Conservation (phyloP, 176 grass and related monocot species). For the Juncus inflexus region DNA sequence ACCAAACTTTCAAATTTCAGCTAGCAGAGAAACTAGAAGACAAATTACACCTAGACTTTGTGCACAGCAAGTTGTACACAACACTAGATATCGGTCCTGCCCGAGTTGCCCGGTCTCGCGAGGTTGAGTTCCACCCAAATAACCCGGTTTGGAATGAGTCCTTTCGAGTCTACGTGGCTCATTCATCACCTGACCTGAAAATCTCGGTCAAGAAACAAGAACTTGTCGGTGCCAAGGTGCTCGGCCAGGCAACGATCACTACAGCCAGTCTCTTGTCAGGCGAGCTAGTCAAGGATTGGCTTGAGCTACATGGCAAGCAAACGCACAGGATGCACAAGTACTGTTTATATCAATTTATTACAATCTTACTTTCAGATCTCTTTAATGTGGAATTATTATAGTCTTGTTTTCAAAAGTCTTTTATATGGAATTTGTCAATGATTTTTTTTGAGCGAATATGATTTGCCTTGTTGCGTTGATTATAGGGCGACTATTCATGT, state of each 20-base stretch:
- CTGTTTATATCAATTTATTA: too few species aligned
- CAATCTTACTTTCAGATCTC: too few species aligned
- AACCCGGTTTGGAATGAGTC: constrained; percentile 76
- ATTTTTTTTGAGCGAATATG: too few species aligned
- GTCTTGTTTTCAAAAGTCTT: too few species aligned
- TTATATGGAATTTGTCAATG: too few species aligned
- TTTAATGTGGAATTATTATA: too few species aligned
- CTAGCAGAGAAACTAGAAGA: constrained; percentile 46
- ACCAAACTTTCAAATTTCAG: constrained; percentile 23
- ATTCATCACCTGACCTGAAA: constrained; percentile 32
- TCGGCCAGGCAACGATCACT: constrained; percentile 46
- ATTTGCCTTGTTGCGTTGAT: too few species aligned
- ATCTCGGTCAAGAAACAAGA: constrained; percentile 71
- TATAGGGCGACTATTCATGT: constrained; percentile 40
- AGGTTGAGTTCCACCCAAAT: constrained; percentile 52
- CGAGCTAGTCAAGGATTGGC: constrained; percentile 31
- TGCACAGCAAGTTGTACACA: constrained; percentile 51
- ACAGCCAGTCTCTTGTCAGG: constrained; percentile 31
- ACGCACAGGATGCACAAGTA: constrained; percentile 29
- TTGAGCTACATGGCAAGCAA: constrained; percentile 45
- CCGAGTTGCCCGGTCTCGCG: constrained; percentile 55
- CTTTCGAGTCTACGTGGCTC: constrained; percentile 71
- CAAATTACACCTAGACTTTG: constrained; percentile 32
- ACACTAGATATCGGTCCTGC: constrained; percentile 62
- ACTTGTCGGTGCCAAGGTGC: constrained; percentile 36